Percentiles rank a stretch among this genome's conserved stretches.
These are phyloP conservation scores for Geoglossum cookeanum DNA, from an alignment of 2,329 filamentous ascomycete genomes.

Conservation along the genomic window DNA sequence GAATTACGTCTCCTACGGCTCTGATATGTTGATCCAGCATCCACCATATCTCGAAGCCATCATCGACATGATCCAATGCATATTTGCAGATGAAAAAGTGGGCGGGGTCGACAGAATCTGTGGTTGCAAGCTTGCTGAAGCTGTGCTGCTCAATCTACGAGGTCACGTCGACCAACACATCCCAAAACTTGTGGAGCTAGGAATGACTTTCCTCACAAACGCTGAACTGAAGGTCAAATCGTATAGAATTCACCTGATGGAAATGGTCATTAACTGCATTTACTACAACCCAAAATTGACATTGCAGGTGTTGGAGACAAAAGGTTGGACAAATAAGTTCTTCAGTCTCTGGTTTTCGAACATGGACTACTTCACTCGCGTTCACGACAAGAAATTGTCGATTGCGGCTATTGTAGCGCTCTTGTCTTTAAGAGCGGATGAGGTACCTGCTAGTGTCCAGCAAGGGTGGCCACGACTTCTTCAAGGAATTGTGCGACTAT, in stretches of 20 bases:
- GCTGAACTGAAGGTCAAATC: constrained; percentile 76
- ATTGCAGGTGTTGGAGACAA: constrained; percentile 71
- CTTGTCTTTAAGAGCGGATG: constrained; percentile 56
- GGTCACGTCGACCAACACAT: constrained; percentile 78
- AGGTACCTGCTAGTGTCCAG: constrained; percentile 81
- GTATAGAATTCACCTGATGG: constrained; percentile 90
- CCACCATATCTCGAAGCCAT: constrained; percentile 74
- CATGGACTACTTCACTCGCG: constrained; percentile 80
- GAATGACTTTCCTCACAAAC: constrained; percentile 61
- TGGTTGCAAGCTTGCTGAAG: constrained; percentile 91
- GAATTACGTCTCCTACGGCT: constrained; percentile 92
- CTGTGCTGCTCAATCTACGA: constrained; percentile 87
- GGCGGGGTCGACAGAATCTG: constrained; percentile 89
- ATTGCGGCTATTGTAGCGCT: constrained; percentile 84
- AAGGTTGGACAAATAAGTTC: constrained; percentile 95
- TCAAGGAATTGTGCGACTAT: constrained; percentile 72
- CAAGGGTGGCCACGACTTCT: constrained; percentile 88
- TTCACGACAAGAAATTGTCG: constrained; percentile 97
- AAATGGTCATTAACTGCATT: constrained; percentile 95
- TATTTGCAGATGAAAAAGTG: constrained; percentile 84
- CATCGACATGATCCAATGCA: constrained; percentile 84
- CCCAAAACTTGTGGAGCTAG: constrained; percentile 71
- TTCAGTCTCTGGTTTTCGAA: constrained; percentile 96
- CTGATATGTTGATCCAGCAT: constrained; percentile 60
- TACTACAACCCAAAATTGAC: constrained; percentile 88